Evolutionary conservation across 345 rosid genomes (phyloP), one percentile per base, ranked within the genome.

Genomic region (Abelmoschus esculentus): DNA sequence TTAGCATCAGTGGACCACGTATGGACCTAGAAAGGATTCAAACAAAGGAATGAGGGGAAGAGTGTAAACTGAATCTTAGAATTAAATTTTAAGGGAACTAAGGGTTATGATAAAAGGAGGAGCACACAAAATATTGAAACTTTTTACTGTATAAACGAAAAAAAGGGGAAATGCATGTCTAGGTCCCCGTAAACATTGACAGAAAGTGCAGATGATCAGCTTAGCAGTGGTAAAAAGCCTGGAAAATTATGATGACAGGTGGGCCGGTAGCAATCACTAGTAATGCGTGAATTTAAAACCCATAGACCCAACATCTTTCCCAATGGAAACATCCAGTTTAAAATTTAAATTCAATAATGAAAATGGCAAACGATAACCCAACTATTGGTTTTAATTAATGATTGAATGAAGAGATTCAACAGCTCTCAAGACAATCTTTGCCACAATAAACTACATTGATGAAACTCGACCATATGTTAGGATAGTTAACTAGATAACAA

Each of bases 1-100:
- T 93, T 93, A 55, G 85, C 92, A 89, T 93, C 96, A 71, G 67
- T 71, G 11, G 89, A 89, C 98, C 98, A 93, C 0, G 79, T 78
- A 81, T 86, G 93, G 53, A 88, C 82, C 98, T 93, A 75, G 60
- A 73, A 55, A 80, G 75, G 22, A 67, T 46, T 46, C 53, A 53
- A 2, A 65, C 54, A 44, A 13, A 46, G 47, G 19, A 26, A 65
- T 6, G 12, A 5, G 5, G 36, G 54, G 22, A 42, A 22, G 19
- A 9, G 19, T 13, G 55, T 12, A 31, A 19, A 70, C 54, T 17
- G 9, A 52, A 47, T 36, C 36, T 36, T 50, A 53, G 4, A 18
- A 17, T 29, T 18, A 40, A 69, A 69, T 3, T 50, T 47, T 1
- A 57, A 75, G 13, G 50, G 32, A 44, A 70, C 1, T 15, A 53